A percentile compares a stretch with the other conserved stretches of the same genome.
These are phyloP conservation scores for Santalum album DNA, from an alignment of 164 flowering plant genomes.

Conservation along the genomic window DNA sequence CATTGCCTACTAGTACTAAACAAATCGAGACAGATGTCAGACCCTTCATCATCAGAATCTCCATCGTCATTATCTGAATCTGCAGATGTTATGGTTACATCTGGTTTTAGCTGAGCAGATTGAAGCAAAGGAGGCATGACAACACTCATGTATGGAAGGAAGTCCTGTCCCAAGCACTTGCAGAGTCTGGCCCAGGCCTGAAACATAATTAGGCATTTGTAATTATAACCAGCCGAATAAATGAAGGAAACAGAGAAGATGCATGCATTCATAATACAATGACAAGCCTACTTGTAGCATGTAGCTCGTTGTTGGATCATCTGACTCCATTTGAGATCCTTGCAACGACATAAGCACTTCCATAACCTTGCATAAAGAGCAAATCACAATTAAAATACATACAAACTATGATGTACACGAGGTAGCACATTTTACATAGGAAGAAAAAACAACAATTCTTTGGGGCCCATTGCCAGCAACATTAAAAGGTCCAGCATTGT, in stretches of 20 bases:
- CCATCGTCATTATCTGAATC: slow-evolving; percentile 79
- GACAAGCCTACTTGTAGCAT: slow-evolving; percentile 88
- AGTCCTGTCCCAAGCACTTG: slow-evolving; percentile 97
- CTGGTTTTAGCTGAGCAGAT: slow-evolving; percentile 96
- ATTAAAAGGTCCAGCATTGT: too few species aligned
- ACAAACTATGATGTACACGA: background rate
- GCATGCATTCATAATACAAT: background rate
- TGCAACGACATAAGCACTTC: slow-evolving; percentile 96
- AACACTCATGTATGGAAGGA: slow-evolving; percentile 94
- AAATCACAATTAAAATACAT: background rate
- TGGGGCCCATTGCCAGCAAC: too few species aligned
- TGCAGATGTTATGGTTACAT: slow-evolving; percentile 92
- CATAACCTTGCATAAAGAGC: slow-evolving; percentile 66
- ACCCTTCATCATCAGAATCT: slow-evolving; percentile 97
- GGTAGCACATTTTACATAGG: too few species aligned
- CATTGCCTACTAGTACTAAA: too few species aligned
- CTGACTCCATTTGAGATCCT: slow-evolving; percentile 92
- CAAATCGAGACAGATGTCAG: background rate
- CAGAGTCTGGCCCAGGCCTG: slow-evolving; percentile 99
- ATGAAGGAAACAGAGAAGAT: too few species aligned
- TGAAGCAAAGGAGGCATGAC: slow-evolving; percentile 95
- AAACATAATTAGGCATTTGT: slow-evolving; percentile 4
- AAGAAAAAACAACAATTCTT: too few species aligned
- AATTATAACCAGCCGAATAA: background rate
- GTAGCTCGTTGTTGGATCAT: slow-evolving; percentile 98